These are phyloP conservation scores for Beta vulgaris DNA, from an alignment of 148 eudicot genomes.

Conservation along the genomic window DNA sequence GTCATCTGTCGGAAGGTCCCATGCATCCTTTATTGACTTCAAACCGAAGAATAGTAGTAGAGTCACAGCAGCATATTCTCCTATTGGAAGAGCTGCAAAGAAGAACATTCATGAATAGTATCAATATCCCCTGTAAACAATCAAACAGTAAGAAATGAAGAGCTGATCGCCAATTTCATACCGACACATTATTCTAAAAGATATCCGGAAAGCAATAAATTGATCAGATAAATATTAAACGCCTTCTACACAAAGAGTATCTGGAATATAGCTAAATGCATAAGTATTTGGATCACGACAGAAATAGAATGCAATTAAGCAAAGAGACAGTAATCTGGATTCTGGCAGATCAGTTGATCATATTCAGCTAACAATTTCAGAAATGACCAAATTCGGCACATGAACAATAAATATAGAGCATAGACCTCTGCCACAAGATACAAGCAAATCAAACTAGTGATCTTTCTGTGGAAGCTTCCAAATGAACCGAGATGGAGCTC, in stretches of 20 bases:
- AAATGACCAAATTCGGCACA: neutral
- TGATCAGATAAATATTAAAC: neutral
- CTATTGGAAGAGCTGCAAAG: slow-evolving; percentile 79
- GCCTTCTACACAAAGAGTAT: neutral
- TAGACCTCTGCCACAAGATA: neutral
- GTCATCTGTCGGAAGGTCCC: slow-evolving; percentile 74
- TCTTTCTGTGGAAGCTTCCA: neutral
- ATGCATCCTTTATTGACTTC: slow-evolving; percentile 91
- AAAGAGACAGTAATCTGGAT: neutral
- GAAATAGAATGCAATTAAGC: neutral
- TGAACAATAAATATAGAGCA: neutral
- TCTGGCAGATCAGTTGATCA: neutral
- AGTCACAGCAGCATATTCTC: slow-evolving; percentile 92
- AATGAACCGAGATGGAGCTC: neutral
- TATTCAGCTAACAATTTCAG: neutral
- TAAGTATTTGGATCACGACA: neutral
- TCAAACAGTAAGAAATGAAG: too few relatives aligned
- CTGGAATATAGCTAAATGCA: neutral
- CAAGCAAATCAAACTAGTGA: neutral
- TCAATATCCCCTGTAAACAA: neutral
- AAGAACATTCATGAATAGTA: slow-evolving; percentile 14
- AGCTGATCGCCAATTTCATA: neutral
- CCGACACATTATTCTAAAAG: neutral
- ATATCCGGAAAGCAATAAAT: neutral
- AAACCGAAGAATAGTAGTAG: slow-evolving; percentile 92